A percentile compares a stretch with the other conserved stretches of the same genome.
Conservation (phyloP, 768 basidiomycete species). For the Leccinellum rugosiceps region DNA sequence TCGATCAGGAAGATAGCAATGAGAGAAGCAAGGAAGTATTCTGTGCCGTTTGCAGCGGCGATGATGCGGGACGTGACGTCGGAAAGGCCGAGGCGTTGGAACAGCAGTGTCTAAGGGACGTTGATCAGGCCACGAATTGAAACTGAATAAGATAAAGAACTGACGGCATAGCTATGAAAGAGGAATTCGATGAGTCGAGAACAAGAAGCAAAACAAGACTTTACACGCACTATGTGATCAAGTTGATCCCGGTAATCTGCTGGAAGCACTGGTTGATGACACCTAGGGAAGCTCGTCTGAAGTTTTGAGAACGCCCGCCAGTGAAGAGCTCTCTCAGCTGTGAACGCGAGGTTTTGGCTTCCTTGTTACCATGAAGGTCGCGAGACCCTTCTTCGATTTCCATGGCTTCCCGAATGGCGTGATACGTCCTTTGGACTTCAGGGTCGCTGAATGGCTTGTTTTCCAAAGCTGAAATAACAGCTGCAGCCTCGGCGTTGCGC, state of each 20-base stretch:
- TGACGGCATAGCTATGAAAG: constrained; percentile 29
- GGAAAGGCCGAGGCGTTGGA: constrained; percentile 56
- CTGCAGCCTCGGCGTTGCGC: constrained; percentile 51
- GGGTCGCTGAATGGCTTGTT: constrained; percentile 46
- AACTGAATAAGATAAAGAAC: constrained; percentile 4
- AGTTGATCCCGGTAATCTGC: constrained; percentile 65
- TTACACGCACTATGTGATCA: constrained; percentile 57
- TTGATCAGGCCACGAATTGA: neutral
- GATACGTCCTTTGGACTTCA: constrained; percentile 47
- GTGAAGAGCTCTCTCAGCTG: constrained; percentile 53
- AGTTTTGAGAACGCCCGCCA: constrained; percentile 56
- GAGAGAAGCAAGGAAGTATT: constrained; percentile 70
- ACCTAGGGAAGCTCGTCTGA: constrained; percentile 53
- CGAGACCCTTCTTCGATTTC: constrained; percentile 35
- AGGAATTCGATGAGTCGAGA: constrained; percentile 16
- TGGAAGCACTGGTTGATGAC: constrained; percentile 64
- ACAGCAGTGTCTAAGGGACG: constrained; percentile 42
- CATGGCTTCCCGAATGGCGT: constrained; percentile 53
- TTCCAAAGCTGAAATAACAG: constrained; percentile 61
- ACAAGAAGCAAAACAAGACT: neutral
- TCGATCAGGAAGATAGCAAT: constrained; percentile 72
- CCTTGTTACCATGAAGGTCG: neutral
- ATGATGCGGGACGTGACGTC: constrained; percentile 59
- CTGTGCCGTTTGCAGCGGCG: constrained; percentile 66
- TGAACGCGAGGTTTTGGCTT: constrained; percentile 6